Base-by-base conservation (phyloP, 2,329 filamentous ascomycete genomes). In the Penicillium decumbens region DNA sequence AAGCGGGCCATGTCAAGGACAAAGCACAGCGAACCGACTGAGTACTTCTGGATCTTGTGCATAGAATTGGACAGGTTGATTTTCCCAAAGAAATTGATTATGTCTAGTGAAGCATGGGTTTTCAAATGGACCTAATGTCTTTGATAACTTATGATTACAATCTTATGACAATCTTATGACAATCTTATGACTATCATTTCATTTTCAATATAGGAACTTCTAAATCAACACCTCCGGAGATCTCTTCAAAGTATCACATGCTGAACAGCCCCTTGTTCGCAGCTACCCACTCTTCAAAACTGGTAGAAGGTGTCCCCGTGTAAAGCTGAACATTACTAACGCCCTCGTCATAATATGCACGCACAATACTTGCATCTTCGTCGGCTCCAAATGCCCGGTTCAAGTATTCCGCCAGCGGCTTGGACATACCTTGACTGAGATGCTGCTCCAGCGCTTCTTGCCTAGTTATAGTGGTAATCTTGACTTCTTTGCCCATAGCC, bases 221-320 rank as follows among this genome's bases (percentile, higher is more conserved):
- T 23, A 4, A 7, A 33, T 8, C n/a, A 23, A 23, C 20, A 23
- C 20, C 20, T 23, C 20, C 20, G 20, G 20, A 23, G 20, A 23
- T 23, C 20, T 23, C 20, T 20, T 10, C 8, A 37, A 37, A 4
- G 12, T 20, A 37, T 45, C 35, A 41, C 12, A 33, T 38, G 20
- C 29, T 42, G 41, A 65, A 64, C 15, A 51, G 50, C 9, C 54
- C 51, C 50, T 60, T 64, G 49, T 72, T 67, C 33, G 44, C 51
- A 27, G 60, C 56, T 10, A 64, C 67, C 66, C 66, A 73, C 23
- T 69, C 61, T 30, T 66, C 56, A 12, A 37, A 37, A 45, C 72
- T 66, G 3, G 42, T 53, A 25, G 54, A 18, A 38, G 24, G 35
- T 15, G 6, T 13, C 23, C 44, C 44, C 5, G 44, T 38, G 15